Conservation (phyloP, 2,329 filamentous ascomycete species). For the Rutstroemia sp. region DNA sequence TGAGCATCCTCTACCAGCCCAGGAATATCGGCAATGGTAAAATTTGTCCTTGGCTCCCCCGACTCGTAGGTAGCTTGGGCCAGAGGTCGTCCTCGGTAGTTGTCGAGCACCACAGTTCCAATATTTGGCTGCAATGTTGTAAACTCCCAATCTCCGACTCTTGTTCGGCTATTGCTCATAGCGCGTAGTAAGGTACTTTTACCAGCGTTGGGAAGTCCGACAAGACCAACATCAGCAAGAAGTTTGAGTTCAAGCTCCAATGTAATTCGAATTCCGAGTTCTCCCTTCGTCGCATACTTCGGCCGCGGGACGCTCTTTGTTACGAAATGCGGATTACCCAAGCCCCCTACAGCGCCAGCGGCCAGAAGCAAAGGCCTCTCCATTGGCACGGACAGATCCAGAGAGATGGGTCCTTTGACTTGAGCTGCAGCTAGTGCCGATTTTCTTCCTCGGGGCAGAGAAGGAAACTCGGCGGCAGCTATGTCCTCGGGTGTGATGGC, state of each 20-base stretch:
- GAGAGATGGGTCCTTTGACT: constrained; percentile 62
- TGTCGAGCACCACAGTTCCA: constrained; percentile 88
- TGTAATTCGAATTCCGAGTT: constrained; percentile 68
- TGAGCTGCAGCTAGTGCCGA: constrained; percentile 50
- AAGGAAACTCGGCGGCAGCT: constrained; percentile 49
- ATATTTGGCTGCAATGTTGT: constrained; percentile 94
- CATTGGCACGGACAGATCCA: constrained; percentile 71
- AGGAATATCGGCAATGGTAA: constrained; percentile 93
- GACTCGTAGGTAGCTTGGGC: constrained; percentile 36
- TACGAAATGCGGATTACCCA: constrained; percentile 91
- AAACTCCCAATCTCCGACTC: constrained; percentile 93
- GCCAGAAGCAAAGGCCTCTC: constrained; percentile 78
- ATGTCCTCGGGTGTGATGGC: constrained; percentile 68
- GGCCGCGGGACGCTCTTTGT: constrained; percentile 68
- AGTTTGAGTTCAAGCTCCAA: constrained; percentile 90
- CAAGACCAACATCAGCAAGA: constrained; percentile 87
- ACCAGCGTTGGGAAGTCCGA: constrained; percentile 91
- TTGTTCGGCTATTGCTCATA: constrained; percentile 78
- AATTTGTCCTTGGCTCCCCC: constrained; percentile 60
- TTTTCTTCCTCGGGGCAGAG: constrained; percentile 46
- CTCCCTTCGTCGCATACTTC: constrained; percentile 82
- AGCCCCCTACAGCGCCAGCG: constrained; percentile 77
- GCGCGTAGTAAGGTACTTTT: constrained; percentile 89
- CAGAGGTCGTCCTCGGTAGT: constrained; percentile 67
- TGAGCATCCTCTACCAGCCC: constrained; percentile 90